Evolutionary conservation across 192 early-diverging fungal genomes (phyloP), one percentile per base, ranked within the genome.

Genomic region (Polychytrium aggregatum): DNA sequence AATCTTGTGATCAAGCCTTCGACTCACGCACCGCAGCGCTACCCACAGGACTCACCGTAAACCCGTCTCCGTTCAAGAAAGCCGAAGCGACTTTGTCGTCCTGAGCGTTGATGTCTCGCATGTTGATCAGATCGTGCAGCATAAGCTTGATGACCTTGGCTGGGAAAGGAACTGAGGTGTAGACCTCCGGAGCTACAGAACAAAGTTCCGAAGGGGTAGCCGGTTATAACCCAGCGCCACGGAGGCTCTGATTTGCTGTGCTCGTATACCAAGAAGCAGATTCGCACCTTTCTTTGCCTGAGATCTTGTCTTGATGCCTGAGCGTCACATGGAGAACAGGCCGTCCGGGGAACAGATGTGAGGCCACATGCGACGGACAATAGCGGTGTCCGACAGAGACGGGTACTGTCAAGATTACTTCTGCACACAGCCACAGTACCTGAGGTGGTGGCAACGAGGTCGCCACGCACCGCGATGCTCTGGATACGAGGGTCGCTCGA

Each of bases 81-180:
- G 71, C 70, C n/a, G 64, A 67, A 20, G 63, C 68, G 5, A 57
- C 56, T 38, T 76, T 71, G 20, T 68, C 76, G 66, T 74, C 71
- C 42, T 56, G 63, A 38, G 74, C n/a, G n/a, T n/a, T n/a, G n/a
- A n/a, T 67, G 28, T 84, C 77, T 18, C 68, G 53, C 41, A 84
- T 77, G 61, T 81, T 78, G 24, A 82, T 73, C 25, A 87, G 57
- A 45, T 97, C 90, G n/a, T 70, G 72, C 16, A 92, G 43, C 16
- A 97, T 62, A 5, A 97, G 67, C 62, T 86, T 89, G 44, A 94
- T 59, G 11, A 88, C 89, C 65, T 93, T 97, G 52, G 74, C 78
- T 6, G 82, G 64, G 28, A 89, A 82, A 17, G 87, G 82, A 18
- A 91, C 73, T 22, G 65, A 64, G 2, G 81, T 82, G 63, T 79